Percentiles rank a stretch among this genome's conserved stretches.
phyloP scores from a whole-genome alignment of 305 asterid species.

The Nicotiana rustica region DNA sequence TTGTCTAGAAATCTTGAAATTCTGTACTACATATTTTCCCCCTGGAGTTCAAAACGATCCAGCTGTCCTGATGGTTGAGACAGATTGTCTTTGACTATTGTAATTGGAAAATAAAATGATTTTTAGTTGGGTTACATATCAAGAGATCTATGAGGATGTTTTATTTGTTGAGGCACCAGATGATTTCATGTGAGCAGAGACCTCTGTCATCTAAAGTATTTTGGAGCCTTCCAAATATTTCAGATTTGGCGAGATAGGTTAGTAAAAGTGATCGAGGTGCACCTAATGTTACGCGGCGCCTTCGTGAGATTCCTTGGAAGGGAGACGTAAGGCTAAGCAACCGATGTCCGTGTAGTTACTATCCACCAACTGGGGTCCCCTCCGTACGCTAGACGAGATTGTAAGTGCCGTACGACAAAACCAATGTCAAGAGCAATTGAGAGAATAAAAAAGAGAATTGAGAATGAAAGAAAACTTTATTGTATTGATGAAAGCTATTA shows the following conservation, averaged over 20 bases:
- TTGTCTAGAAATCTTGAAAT: slow-evolving; percentile 19
- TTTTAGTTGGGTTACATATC: slow-evolving; percentile 1
- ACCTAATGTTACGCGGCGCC: too few relatives aligned
- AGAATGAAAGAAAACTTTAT: too few relatives aligned
- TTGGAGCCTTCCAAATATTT: not conserved
- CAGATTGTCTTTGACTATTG: not conserved
- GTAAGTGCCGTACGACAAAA: too few relatives aligned
- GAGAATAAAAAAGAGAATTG: too few relatives aligned
- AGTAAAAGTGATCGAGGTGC: not conserved
- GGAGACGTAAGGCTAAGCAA: too few relatives aligned
- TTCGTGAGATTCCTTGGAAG: too few relatives aligned
- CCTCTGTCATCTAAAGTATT: slow-evolving; percentile 13
- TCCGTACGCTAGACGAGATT: too few relatives aligned
- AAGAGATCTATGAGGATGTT: slow-evolving; percentile 6
- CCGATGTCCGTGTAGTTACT: too few relatives aligned
- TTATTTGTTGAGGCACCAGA: slow-evolving; percentile 21
- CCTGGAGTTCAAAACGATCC: not conserved
- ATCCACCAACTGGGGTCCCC: too few relatives aligned
- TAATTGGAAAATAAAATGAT: slow-evolving; percentile 1
- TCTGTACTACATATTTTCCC: not conserved
- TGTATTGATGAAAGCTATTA: too few relatives aligned
- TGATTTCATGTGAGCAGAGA: slow-evolving; percentile 23
- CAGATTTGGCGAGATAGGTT: slow-evolving; percentile 14
- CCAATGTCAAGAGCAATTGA: too few relatives aligned
- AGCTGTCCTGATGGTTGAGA: slow-evolving; percentile 15